phyloP scores from a whole-genome alignment of 1,284 basidiomycete species.

The Cutaneotrichosporon spelunceum region DNA sequence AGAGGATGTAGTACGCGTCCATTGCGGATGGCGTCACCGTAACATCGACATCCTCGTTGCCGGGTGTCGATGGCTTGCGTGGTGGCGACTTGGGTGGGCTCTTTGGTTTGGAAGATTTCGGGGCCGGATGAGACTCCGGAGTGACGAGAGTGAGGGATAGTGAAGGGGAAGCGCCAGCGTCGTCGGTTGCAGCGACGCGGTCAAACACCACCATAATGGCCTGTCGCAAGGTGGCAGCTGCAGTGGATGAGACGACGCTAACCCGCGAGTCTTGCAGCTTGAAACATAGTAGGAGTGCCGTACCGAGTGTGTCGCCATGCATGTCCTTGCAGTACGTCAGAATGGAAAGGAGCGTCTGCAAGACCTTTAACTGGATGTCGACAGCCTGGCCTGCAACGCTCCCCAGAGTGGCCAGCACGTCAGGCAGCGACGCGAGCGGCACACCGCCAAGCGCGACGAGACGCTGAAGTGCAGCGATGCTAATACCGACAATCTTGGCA shows the following conservation, averaged over 20 bases:
- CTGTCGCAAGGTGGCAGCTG: constrained; percentile 91
- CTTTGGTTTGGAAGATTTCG: constrained; percentile 3
- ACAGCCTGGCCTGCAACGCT: constrained; percentile 88
- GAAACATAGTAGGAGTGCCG: constrained; percentile 84
- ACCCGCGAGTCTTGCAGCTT: constrained; percentile 92
- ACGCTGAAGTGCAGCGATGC: constrained; percentile 84
- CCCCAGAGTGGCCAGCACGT: constrained; percentile 74
- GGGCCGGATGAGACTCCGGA: background rate
- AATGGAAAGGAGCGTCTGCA: constrained; percentile 84
- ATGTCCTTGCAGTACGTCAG: constrained; percentile 80
- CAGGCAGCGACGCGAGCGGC: constrained; percentile 61
- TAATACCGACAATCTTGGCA: constrained; percentile 88
- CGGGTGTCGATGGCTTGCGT: background rate
- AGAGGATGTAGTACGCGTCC: constrained; percentile 84
- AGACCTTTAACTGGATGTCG: constrained; percentile 86
- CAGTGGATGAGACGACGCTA: constrained; percentile 93
- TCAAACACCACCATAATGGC: constrained; percentile 97
- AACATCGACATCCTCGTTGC: constrained; percentile 45
- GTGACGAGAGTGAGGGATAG: constrained; percentile 1
- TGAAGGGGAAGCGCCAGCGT: background rate
- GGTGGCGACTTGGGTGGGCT: constrained; percentile 6
- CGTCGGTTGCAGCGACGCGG: constrained; percentile 60
- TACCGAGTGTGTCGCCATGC: constrained; percentile 72
- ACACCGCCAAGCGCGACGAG: constrained; percentile 83
- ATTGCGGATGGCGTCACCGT: constrained; percentile 65